Percentiles rank a stretch among this genome's conserved stretches.
These are phyloP conservation scores for Dipteronia dyeriana DNA, from an alignment of 345 rosid genomes.

Conservation along the genomic window DNA sequence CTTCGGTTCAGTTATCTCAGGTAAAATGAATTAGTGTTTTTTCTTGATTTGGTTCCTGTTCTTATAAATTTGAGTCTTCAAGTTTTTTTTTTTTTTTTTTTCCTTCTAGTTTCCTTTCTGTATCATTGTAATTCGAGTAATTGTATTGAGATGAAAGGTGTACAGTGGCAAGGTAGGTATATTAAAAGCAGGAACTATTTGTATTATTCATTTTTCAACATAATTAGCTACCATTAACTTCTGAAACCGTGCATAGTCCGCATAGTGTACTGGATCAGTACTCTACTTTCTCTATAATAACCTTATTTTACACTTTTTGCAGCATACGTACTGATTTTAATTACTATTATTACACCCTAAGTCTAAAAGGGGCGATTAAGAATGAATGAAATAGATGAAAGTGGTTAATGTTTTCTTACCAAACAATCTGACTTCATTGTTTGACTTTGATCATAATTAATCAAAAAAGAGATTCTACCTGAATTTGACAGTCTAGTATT, in stretches of 20 bases:
- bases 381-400: background rate
- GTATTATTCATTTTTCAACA: background rate
- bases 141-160: background rate
- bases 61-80: background rate
- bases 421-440: background rate
- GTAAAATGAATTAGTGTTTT: constrained; percentile 23
- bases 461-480: background rate
- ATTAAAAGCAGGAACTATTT: background rate
- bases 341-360: background rate
- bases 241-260: background rate
- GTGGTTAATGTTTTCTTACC: background rate
- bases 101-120: background rate
- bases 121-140: background rate
- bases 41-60: background rate
- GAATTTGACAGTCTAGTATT: background rate
- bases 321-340: background rate
- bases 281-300: background rate
- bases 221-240: background rate
- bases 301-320: background rate
- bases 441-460: background rate
- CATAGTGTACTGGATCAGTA: background rate
- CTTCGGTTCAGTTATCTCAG: constrained; percentile 58
- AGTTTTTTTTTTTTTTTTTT: background rate
- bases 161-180: background rate
- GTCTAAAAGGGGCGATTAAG: background rate